phyloP scores from a whole-genome alignment of 2,329 filamentous ascomycete species.

The Ciborinia camelliae region DNA sequence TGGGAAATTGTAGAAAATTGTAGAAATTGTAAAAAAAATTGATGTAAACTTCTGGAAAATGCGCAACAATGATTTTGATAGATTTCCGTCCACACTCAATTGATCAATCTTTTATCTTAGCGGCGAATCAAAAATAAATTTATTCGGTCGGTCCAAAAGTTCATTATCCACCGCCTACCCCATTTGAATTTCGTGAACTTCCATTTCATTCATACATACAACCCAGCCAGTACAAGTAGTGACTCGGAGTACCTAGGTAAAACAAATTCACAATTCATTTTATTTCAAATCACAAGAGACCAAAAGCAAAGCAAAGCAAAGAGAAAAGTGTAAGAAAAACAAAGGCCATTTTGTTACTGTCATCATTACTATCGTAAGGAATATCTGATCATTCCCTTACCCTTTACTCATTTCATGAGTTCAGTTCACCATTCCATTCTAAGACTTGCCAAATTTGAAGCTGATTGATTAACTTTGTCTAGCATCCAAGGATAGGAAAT shows the following conservation, averaged over 20 bases:
- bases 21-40: background rate
- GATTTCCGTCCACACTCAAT: background rate
- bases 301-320: background rate
- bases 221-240: too few species aligned
- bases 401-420: background rate
- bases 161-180: background rate
- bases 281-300: background rate
- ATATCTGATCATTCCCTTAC: background rate
- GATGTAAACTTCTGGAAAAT: background rate
- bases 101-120: conserved; percentile 19
- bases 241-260: background rate
- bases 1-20: background rate
- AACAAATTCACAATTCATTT: background rate
- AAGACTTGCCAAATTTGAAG: background rate
- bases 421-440: background rate
- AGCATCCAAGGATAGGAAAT: conserved; percentile 24
- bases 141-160: background rate
- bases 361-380: background rate
- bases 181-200: background rate
- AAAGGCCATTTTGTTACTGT: background rate
- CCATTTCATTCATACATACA: too few species aligned
- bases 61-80: conserved; percentile 6
- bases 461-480: conserved; percentile 11
- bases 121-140: conserved; percentile 1
- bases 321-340: background rate